Conservation (phyloP, 2,329 filamentous ascomycete species). For the Diaporthe aspalathi region DNA sequence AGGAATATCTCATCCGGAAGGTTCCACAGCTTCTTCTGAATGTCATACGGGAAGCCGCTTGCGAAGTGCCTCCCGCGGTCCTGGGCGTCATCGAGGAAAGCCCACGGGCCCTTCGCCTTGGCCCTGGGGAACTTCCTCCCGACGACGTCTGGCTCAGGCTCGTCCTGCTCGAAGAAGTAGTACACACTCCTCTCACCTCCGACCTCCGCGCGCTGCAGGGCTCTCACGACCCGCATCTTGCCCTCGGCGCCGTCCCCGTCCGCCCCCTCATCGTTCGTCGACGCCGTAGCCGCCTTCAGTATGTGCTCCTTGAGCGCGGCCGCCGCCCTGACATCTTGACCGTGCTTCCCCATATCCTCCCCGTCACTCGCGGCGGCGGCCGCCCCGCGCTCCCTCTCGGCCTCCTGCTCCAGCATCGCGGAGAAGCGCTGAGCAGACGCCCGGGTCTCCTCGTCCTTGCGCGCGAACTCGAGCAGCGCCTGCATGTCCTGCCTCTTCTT, state of each 20-base stretch:
- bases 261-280: slow-evolving; percentile 46
- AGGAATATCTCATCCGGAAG: slow-evolving; percentile 73
- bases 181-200: slow-evolving; percentile 53
- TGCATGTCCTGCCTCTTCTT: slow-evolving; percentile 72
- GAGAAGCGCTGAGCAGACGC: slow-evolving; percentile 62
- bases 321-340: slow-evolving; percentile 21
- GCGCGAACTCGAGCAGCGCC: slow-evolving; percentile 68
- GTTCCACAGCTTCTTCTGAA: slow-evolving; percentile 55
- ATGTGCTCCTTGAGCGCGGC: slow-evolving; percentile 45
- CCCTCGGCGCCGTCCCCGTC: slow-evolving; percentile 59
- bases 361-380: slow-evolving; percentile 39
- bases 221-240: slow-evolving; percentile 51
- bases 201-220: slow-evolving; percentile 62
- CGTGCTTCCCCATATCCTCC: not conserved
- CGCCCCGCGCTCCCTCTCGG: slow-evolving; percentile 36
- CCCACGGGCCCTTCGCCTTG: slow-evolving; percentile 57
- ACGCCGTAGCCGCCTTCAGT: slow-evolving; percentile 43
- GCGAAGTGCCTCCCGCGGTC: slow-evolving; percentile 69
- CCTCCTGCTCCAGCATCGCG: slow-evolving; percentile 48
- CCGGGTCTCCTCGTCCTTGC: slow-evolving; percentile 68
- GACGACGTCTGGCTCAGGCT: slow-evolving; percentile 42
- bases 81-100: slow-evolving; percentile 59
- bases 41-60: slow-evolving; percentile 70
- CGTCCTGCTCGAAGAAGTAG: slow-evolving; percentile 62
- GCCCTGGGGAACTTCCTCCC: slow-evolving; percentile 52